These are phyloP conservation scores for Blastobotrys arbuscula DNA, from an alignment of 1,139 yeast genomes.

Conservation along the genomic window DNA sequence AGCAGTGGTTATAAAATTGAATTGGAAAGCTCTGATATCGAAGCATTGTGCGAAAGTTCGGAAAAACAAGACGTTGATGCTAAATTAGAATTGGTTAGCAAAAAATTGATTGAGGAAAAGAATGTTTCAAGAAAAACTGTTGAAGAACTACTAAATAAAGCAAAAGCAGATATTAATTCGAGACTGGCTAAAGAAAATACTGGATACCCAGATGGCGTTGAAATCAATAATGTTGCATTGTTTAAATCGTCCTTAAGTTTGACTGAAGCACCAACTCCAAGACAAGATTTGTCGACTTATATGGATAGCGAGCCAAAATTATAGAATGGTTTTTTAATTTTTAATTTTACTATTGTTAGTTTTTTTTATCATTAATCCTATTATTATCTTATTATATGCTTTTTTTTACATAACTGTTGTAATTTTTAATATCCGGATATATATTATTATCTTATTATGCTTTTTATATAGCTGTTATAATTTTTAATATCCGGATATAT, in stretches of 20 bases:
- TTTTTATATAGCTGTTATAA: too few species aligned
- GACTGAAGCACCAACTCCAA: constrained; percentile 34
- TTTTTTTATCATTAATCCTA: neutral
- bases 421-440: too few species aligned
- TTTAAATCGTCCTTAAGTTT: constrained; percentile 31
- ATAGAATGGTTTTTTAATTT: neutral
- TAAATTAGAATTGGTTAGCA: constrained; percentile 2
- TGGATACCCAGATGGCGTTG: constrained; percentile 22
- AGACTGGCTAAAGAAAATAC: constrained; percentile 12
- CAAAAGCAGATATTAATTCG: constrained; percentile 14
- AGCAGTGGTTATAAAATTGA: constrained; percentile 67
- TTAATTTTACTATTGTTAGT: too few species aligned
- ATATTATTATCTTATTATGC: too few species aligned
- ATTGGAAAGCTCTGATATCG: constrained; percentile 23
- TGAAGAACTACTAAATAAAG: constrained; percentile 16
- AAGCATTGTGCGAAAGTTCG: constrained; percentile 19
- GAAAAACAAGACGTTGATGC: constrained; percentile 13
- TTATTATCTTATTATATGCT: too few species aligned
- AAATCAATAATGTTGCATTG: constrained; percentile 24
- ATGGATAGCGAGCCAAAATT: constrained; percentile 12
- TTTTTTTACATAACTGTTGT: too few species aligned
- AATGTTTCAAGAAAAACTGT: constrained; percentile 12
- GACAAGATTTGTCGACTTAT: constrained; percentile 28
- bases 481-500: too few species aligned
- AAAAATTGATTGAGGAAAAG: constrained; percentile 6